Evolutionary conservation across 805 yeast species (phyloP), one percentile per base, ranked within the genome.

Genomic region (Ogataea salicorniae): DNA sequence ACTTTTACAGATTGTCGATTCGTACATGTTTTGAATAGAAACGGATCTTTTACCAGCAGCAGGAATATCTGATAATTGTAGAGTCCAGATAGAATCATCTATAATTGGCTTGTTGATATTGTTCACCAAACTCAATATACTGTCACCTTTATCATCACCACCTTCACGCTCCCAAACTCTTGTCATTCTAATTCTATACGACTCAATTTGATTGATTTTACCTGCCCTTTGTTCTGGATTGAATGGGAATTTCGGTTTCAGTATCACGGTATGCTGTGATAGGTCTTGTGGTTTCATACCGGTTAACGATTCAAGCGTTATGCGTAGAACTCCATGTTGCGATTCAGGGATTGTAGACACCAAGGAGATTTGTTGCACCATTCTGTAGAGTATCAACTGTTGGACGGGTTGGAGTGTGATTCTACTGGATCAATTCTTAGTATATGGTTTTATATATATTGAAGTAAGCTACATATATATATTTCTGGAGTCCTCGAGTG

Each of bases 41-140:
- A 76, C 83, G 62, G 77, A 75, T 58, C 77, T 74, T 66, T 73
- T 77, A 4, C 92, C 92, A 9, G 88, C 91, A 6, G 83, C 78
- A 2, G 94, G 94, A 13, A 87, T 83, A 64, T 87, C 95, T 5
- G 79, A 70, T 23, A 81, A 71, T 54, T 79, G 85, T 7, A 86
- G 57, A 1, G 83, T 74, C 92, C 91, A 86, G 37, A 66, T 67
- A 52, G 57, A 71, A 47, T 52, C 57, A 52, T 48, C 55, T 46
- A 55, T 43, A 4, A 45, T 39, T 6, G 56, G 38, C 17, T 47
- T 43, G 14, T 39, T 42, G n/a, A 47, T 46, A 37, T 51, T 20
- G 20, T 20, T 20, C 20, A 20, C 39, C 35, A 50, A 33, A 6
- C 59, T 44, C 5, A 63, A 46, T 31, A 54, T 54, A 11, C 58